Evolutionary conservation across 257 asterid genomes (phyloP), one percentile per base, ranked within the genome.

Genomic region (Prunella vulgaris): DNA sequence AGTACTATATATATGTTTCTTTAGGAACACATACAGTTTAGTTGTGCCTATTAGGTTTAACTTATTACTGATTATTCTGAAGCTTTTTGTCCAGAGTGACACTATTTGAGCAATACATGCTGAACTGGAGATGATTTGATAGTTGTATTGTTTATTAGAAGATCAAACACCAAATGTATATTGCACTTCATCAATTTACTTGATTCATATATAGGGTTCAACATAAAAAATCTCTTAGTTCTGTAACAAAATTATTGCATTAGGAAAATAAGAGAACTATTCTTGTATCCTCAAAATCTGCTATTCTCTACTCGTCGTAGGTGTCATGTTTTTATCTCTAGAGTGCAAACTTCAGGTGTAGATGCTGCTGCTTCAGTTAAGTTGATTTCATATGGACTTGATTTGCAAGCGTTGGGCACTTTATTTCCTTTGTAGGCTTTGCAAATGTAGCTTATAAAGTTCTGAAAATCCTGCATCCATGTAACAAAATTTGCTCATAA

Each of bases 381-480:
- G 70, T 80, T 76, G 72, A 65, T 70, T 53, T 70, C 74, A 10
- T 65, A 38, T 25, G 74, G 20, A 25, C 65, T 66, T 66, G 76
- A 72, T 74, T 24, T 81, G 82, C 98, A 90, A 60, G 92, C 86
- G 28, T 69, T 68, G 25, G 88, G 97, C 20, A 38, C 48, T 48
- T 74, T 68, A 2, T 52, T 12, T 24, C 97, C 97, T 71, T 72
- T 85, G 76, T 90, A 88, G 60, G 96, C 84, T 79, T 53, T 77
- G 81, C 96, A 88, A 7, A 90, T 69, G 75, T 93, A 85, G 60
- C 81, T 72, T 68, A 85, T 69, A 71, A 88, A 93, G 62, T 84
- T 88, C 72, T 60, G 79, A 56, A 70, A 90, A 78, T 86, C 98
- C 98, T 92, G 86, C 79, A 74, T 48, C 62, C 70, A 66, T n/a